A percentile compares a stretch with the other conserved stretches of the same genome.
phyloP scores from a whole-genome alignment of 306 rosid species.

The Lablab purpureus region DNA sequence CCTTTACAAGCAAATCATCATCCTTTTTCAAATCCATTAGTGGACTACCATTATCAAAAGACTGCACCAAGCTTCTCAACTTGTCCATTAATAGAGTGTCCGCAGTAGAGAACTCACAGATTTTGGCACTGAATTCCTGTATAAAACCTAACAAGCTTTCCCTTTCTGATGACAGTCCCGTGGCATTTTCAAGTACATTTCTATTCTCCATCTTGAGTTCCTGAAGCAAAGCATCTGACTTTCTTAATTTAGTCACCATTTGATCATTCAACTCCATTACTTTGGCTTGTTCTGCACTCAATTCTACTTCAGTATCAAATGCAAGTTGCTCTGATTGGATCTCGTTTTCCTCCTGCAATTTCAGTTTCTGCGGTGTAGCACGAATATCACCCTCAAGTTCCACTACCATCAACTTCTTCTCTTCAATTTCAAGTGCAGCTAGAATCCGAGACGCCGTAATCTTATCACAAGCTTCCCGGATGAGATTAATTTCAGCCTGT shows the following conservation, averaged over 20 bases:
- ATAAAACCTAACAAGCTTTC: constrained; percentile 60
- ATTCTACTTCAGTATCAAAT: constrained; percentile 54
- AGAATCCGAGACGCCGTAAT: constrained; percentile 60
- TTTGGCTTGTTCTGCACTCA: constrained; percentile 53
- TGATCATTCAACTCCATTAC: constrained; percentile 51
- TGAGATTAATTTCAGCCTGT: constrained; percentile 60
- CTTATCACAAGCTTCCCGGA: constrained; percentile 63
- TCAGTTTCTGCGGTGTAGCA: constrained; percentile 56
- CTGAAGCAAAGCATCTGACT: constrained; percentile 57
- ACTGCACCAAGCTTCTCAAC: constrained; percentile 60
- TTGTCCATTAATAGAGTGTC: constrained; percentile 67
- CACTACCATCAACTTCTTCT: constrained; percentile 63
- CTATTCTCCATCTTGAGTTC: constrained; percentile 64
- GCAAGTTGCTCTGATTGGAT: constrained; percentile 56
- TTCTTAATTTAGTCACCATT: constrained; percentile 55
- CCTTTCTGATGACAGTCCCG: constrained; percentile 64
- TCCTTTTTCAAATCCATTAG: constrained; percentile 48
- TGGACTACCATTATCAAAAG: constrained; percentile 51
- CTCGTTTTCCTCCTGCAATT: constrained; percentile 57
- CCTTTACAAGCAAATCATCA: constrained; percentile 51
- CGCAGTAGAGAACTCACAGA: constrained; percentile 56
- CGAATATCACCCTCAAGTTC: constrained; percentile 68
- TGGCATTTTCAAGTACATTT: constrained; percentile 56
- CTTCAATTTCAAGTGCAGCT: constrained; percentile 66
- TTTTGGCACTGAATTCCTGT: constrained; percentile 55